Evolutionary conservation across 176 grass and related monocot species (phyloP).

Genomic region (Stipa capillata): DNA sequence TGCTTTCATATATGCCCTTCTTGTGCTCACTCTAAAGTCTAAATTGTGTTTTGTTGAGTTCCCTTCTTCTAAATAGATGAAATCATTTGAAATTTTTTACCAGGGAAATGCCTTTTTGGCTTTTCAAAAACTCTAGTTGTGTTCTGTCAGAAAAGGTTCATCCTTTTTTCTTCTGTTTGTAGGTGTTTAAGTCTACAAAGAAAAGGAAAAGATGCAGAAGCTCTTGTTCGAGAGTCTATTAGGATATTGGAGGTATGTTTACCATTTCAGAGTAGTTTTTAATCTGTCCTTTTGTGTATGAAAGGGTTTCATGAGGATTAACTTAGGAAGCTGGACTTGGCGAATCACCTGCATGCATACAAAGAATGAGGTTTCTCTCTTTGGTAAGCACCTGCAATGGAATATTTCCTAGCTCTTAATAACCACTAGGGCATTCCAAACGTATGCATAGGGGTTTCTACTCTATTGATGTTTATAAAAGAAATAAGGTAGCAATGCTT

Average conservation of each 20-base stretch:
- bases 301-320: constrained; percentile 18
- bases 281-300: not conserved
- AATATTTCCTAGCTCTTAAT: not conserved
- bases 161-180: not conserved
- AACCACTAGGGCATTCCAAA: not conserved
- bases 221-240: constrained; percentile 73
- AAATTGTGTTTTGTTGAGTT: not conserved
- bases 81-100: not conserved
- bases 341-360: constrained; percentile 53
- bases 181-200: constrained; percentile 71
- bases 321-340: constrained; percentile 80
- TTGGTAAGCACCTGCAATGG: constrained; percentile 28
- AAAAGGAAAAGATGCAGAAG: constrained; percentile 68
- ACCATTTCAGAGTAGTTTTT: not conserved
- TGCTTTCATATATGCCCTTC: too few species aligned
- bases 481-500: not conserved
- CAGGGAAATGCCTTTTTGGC: not conserved
- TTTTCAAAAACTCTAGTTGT: not conserved
- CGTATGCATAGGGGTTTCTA: not conserved
- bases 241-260: constrained; percentile 77
- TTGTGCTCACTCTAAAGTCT: not conserved
- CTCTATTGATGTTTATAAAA: not conserved
- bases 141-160: not conserved
- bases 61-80: not conserved
- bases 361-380: constrained; percentile 60